A percentile compares a stretch with the other conserved stretches of the same genome.
phyloP scores from a whole-genome alignment of 305 asterid species.

The Petunia hybrid region DNA sequence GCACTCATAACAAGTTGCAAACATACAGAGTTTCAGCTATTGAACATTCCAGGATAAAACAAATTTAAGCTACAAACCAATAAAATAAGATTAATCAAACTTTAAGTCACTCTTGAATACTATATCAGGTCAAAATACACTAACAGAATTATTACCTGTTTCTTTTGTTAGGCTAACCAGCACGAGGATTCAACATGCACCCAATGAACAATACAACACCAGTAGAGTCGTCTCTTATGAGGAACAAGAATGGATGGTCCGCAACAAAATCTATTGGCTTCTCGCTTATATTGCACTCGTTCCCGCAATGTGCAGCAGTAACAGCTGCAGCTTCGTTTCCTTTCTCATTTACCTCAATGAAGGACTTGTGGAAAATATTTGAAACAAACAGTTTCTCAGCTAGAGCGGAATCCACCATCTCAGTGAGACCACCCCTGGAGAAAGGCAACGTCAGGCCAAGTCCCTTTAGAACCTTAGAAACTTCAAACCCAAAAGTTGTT shows the following conservation, averaged over 20 bases:
- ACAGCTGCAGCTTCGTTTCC: constrained; percentile 91
- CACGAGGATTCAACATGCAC: constrained; percentile 25
- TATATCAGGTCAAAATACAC: background rate
- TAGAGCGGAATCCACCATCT: constrained; percentile 61
- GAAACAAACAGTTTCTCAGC: constrained; percentile 58
- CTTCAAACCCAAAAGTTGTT: constrained; percentile 29
- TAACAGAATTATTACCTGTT: background rate
- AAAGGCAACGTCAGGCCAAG: constrained; percentile 60
- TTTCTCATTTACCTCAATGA: constrained; percentile 82
- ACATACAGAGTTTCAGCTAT: too few species aligned
- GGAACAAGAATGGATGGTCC: constrained; percentile 30
- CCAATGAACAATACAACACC: constrained; percentile 24
- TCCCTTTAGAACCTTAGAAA: background rate
- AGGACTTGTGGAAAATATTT: constrained; percentile 66
- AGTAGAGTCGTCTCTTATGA: constrained; percentile 18
- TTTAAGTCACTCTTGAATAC: background rate
- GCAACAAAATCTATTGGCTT: constrained; percentile 36
- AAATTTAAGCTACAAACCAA: too few species aligned
- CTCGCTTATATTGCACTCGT: background rate
- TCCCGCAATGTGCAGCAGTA: constrained; percentile 43
- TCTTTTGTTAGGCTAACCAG: background rate
- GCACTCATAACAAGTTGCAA: too few species aligned
- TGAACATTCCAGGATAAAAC: too few species aligned
- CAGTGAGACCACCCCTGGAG: constrained; percentile 44
- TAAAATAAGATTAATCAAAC: background rate